phyloP scores from a whole-genome alignment of 2,329 filamentous ascomycete species.

The Waltergamsia citrina region DNA sequence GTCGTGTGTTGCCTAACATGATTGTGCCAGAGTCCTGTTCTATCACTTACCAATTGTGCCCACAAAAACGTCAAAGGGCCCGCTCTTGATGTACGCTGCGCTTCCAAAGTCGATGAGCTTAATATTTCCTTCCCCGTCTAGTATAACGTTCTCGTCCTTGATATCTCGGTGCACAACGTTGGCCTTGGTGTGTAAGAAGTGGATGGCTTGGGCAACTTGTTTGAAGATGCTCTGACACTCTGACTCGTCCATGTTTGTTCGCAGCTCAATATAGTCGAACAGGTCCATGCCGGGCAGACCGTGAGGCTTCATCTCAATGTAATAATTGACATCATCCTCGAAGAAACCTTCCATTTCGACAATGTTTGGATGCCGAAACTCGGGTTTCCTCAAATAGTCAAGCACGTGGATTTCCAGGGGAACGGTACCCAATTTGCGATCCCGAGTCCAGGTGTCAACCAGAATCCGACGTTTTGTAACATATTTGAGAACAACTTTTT shows the following conservation, averaged over 20 bases:
- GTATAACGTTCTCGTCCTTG: slow-evolving; percentile 96
- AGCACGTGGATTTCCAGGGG: slow-evolving; percentile 95
- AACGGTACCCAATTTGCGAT: slow-evolving; percentile 85
- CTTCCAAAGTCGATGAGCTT: slow-evolving; percentile 98
- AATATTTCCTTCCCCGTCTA: slow-evolving; percentile 91
- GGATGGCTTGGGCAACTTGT: slow-evolving; percentile 81
- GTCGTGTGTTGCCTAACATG: not conserved
- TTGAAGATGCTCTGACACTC: slow-evolving; percentile 94
- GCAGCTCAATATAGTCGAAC: slow-evolving; percentile 96
- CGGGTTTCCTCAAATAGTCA: slow-evolving; percentile 77
- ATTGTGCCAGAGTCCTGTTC: too few relatives aligned
- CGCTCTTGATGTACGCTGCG: slow-evolving; percentile 95
- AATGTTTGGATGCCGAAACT: slow-evolving; percentile 57
- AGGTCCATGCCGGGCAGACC: slow-evolving; percentile 95
- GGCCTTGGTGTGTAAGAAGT: slow-evolving; percentile 85
- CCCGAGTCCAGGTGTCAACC: slow-evolving; percentile 96
- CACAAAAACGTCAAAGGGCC: slow-evolving; percentile 97
- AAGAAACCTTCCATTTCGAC: slow-evolving; percentile 68
- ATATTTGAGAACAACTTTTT: slow-evolving; percentile 92
- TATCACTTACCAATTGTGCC: slow-evolving; percentile 79
- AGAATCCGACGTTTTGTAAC: slow-evolving; percentile 95
- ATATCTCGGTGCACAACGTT: slow-evolving; percentile 94
- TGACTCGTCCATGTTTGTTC: slow-evolving; percentile 89
- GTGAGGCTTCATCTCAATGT: slow-evolving; percentile 96
- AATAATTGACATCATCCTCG: slow-evolving; percentile 84